A percentile compares a stretch with the other conserved stretches of the same genome.
These are phyloP conservation scores for Salix caprea DNA, from an alignment of 345 rosid species.

Conservation along the genomic window DNA sequence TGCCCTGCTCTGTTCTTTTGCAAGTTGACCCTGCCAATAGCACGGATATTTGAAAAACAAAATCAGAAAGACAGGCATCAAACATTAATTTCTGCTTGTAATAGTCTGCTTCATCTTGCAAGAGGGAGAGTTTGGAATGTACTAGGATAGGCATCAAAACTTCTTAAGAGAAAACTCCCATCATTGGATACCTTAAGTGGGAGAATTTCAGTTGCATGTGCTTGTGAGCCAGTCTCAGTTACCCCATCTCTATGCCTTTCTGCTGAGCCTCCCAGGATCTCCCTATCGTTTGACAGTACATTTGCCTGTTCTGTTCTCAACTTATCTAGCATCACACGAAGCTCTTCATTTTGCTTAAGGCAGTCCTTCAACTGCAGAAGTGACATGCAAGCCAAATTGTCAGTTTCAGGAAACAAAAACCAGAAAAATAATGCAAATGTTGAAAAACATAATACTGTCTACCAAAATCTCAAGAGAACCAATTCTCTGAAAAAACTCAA, in stretches of 20 bases:
- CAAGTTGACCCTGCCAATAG: slow-evolving; percentile 56
- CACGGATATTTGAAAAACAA: not conserved
- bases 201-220: slow-evolving; percentile 42
- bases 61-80: not conserved
- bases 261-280: slow-evolving; percentile 18
- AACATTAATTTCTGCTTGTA: not conserved
- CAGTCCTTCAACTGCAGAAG: slow-evolving; percentile 70
- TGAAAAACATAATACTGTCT: not conserved
- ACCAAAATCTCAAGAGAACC: not conserved
- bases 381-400: not conserved
- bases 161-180: not conserved
- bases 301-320: slow-evolving; percentile 69
- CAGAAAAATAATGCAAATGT: not conserved
- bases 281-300: slow-evolving; percentile 20
- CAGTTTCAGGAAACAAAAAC: not conserved
- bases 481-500: not conserved
- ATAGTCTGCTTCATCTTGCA: not conserved
- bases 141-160: not conserved
- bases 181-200: slow-evolving; percentile 56
- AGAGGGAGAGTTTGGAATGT: not conserved
- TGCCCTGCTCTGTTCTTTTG: slow-evolving; percentile 77
- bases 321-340: slow-evolving; percentile 56
- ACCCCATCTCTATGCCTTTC: slow-evolving; percentile 31
- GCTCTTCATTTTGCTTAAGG: slow-evolving; percentile 83
- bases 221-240: slow-evolving; percentile 30